Base-by-base conservation (phyloP, 2,329 filamentous ascomycete species). In the Colletotrichum eleusines region DNA sequence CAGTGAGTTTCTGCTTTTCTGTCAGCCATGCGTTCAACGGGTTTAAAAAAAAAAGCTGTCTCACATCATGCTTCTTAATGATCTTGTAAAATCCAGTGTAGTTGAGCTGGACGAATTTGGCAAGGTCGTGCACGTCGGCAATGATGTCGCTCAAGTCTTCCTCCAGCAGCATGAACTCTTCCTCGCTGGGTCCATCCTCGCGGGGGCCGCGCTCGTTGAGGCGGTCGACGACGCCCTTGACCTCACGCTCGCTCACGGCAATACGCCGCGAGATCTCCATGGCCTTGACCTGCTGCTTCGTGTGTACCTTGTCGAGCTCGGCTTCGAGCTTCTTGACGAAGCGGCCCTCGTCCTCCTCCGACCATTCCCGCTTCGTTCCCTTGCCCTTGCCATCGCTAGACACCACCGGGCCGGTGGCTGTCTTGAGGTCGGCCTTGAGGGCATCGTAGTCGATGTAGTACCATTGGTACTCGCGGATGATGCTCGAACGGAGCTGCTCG, bases 41-140 rank as follows among this genome's bases (percentile, higher is more conserved):
- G n/a, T 55, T 16, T 60, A 64, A 54, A 44, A 28, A 54, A 44
- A 28, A 60, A 84, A 33, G 16, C 6, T 14, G 46, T 73, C 92
- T 76, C 82, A 95, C 93, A 84, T 98, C 96, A 81, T 99, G 96
- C 87, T 99, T 99, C 87, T 99, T 99, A 82, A 99, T 97, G 74
- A 99, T 99, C 87, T 99, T 99, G 85, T 98, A 97, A 80, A 99
- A 99, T 6, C 96, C 96, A 0, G 95, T 98, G 80, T 99, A 99
- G 83, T 99, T 99, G 79, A 99, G 85, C 84, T 98, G 95, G 8
- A 97, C 97, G 80, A 97, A 99, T 83, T 98, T 98, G 81, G 96
- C 95, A 71, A 99, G 87, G 78, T 99, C 96, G 82, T 99, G 95
- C 28, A 99, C 96, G 78, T 99, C 95, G 76, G 96, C 96, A 80